Evolutionary conservation across 768 basidiomycete genomes (phyloP), one percentile per base, ranked within the genome.

Genomic region (Mycena indigotica): DNA sequence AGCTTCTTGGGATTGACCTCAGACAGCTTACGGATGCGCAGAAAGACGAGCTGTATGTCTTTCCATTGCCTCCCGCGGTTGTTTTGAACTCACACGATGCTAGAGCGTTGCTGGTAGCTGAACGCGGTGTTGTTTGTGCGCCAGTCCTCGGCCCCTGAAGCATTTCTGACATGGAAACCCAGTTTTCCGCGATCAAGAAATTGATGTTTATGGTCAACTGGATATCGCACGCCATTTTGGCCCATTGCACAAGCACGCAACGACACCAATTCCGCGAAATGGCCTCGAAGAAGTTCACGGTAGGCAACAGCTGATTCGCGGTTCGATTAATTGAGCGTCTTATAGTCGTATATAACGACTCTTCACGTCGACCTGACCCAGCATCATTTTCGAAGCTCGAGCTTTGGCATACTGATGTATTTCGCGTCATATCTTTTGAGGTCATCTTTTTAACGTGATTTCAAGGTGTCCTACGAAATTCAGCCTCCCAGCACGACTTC

Each of bases 401-500:
- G 62, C 79, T 93, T 19, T 92, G 88, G 86, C 91, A 93, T 72
- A 84, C 86, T 2, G 93, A 94, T 70, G 89, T 89, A n/a, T 39
- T 29, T 39, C 38, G 26, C 16, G 19, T 28, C 6, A 3, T 40
- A 10, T 5, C 13, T 29, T 50, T 32, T 41, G 28, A 17, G 50
- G 40, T n/a, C 15, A 10, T 24, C 16, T 6, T 23, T 35, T 12
- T 28, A 21, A 25, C 35, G 38, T n/a, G 17, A 15, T 32, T 2
- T 25, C 26, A 26, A 80, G 79, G 78, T 87, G 5, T 83, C 88
- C 4, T 94, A 92, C 72, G 91, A 95, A 70, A 66, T 88, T 15
- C 89, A 91, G 65, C 89, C 89, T n/a, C 91, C 91, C 1, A 81
- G 87, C 64, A 78, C 84, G 28, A 93, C 91, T 13, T 91, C 89